Evolutionary conservation across 1,284 basidiomycete species (phyloP), one percentile per base, ranked within the genome.

Genomic region (Sanghuangporus baumii): DNA sequence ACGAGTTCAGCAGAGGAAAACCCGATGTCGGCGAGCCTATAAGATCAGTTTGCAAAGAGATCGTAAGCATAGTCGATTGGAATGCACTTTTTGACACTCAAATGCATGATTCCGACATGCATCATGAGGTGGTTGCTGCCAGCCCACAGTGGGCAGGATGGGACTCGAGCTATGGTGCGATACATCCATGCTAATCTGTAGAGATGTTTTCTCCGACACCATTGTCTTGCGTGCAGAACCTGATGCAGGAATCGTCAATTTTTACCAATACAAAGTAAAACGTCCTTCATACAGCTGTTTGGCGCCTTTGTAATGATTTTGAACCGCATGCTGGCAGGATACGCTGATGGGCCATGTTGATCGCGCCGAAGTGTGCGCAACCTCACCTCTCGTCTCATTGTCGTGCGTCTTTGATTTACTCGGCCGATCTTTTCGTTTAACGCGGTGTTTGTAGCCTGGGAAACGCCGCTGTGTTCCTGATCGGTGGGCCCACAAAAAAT

Each of bases 341-440:
- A 92, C 93, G 0, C 82, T 97, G 26, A 96, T 96, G 89, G 94
- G 85, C 0, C 94, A 97, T 71, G 92, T 96, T 41, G 95, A 97
- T 74, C 89, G 91, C 23, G 93, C 93, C 18, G 95, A 97, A 73
- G 80, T 91, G 16, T 91, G 87, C 70, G 88, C 84, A 56, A 95
- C 86, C 38, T 91, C 92, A 1, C 94, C 94, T 0, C 81, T 97
- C 0, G 91, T 96, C 2, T 96, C 93, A 0, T 85, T 97, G 55
- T 96, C 94, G 91, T 94, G 68, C 70, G 87, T 73, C 3, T 60
- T n/a, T 6, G 52, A n/a, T 41, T 43, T 60, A 20, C 55, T 55
- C 46, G n/a, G 7, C 52, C 52, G 31, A 37, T 37, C 31, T 8
- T 37, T n/a, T 54, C 6, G 8, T 31, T 34, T 38, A n/a, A 54